These are phyloP conservation scores for Saccharomyces hybrid DNA, from an alignment of 1,139 yeast species.

Conservation along the genomic window DNA sequence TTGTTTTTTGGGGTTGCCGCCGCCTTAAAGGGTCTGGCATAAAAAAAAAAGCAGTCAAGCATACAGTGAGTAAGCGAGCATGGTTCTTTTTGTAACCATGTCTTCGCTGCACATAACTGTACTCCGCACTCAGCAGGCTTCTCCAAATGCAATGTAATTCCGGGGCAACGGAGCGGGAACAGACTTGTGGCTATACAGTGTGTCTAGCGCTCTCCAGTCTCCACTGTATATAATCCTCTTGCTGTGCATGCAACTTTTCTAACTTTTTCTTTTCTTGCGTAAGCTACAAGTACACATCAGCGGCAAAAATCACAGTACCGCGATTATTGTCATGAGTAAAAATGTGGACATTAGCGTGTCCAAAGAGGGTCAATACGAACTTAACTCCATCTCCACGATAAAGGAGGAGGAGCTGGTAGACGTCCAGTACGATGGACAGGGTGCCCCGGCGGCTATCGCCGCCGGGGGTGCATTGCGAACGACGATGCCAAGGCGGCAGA, in stretches of 20 bases:
- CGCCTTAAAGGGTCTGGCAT: not conserved
- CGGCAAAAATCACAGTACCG: not conserved
- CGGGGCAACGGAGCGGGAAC: not conserved
- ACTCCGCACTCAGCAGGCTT: not conserved
- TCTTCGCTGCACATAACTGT: not conserved
- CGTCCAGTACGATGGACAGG: not conserved
- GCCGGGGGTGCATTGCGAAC: not conserved
- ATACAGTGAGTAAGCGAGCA: not conserved
- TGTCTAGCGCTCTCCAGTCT: not conserved
- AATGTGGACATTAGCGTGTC: not conserved
- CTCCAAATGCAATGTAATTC: not conserved
- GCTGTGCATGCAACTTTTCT: not conserved
- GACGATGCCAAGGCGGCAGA: slow-evolving; percentile 1
- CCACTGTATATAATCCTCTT: not conserved
- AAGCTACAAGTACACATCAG: not conserved
- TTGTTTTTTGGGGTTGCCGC: not conserved
- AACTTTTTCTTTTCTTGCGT: not conserved
- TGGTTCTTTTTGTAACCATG: not conserved
- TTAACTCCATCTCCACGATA: not conserved
- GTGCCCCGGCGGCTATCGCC: not conserved
- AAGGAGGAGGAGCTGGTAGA: not conserved
- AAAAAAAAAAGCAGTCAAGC: not conserved
- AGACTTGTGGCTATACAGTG: not conserved
- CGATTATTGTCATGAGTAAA: not conserved
- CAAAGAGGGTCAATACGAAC: not conserved